Percentiles rank a stretch among this genome's conserved stretches.
These are phyloP conservation scores for Aureoboletus auriporus DNA, from an alignment of 768 basidiomycete species.

Conservation along the genomic window DNA sequence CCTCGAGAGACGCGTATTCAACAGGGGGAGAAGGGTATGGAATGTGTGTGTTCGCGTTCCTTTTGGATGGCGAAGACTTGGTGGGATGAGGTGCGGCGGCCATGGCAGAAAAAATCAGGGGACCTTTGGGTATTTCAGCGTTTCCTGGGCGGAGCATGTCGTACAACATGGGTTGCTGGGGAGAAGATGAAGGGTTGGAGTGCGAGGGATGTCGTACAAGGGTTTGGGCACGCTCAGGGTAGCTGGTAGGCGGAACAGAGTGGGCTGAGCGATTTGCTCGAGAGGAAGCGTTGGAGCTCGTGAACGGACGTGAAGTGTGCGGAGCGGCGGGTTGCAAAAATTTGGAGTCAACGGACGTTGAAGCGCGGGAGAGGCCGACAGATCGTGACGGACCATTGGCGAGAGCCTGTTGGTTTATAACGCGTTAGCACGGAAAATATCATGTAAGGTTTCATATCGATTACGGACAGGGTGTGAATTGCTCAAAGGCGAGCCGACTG, in stretches of 20 bases:
- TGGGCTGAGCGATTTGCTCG: background rate
- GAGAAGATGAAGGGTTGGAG: slow-evolving; percentile 1
- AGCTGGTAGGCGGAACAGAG: slow-evolving; percentile 20
- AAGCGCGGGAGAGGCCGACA: background rate
- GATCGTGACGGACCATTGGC: background rate
- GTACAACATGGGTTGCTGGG: slow-evolving; percentile 12
- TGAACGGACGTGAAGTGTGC: slow-evolving; percentile 9
- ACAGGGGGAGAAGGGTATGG: slow-evolving; percentile 29
- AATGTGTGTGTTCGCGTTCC: background rate
- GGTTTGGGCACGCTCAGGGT: slow-evolving; percentile 8
- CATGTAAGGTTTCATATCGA: slow-evolving; percentile 5
- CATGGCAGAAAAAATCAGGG: slow-evolving; percentile 64
- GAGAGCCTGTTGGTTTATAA: slow-evolving; percentile 19
- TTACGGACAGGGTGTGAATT: slow-evolving; percentile 20
- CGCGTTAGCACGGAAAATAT: slow-evolving; percentile 12
- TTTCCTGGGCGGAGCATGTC: slow-evolving; percentile 20
- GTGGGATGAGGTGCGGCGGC: slow-evolving; percentile 26
- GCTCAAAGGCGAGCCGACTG: slow-evolving; percentile 2
- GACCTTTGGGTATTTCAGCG: slow-evolving; percentile 39
- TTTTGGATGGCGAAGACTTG: slow-evolving; percentile 12
- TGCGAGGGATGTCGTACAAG: slow-evolving; percentile 7
- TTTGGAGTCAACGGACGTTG: background rate
- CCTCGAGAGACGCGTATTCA: slow-evolving; percentile 12
- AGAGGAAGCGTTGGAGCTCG: background rate
- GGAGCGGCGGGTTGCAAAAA: no score